Conservation (phyloP, 2,329 filamentous ascomycete species). For the Botrytis cinerea region DNA sequence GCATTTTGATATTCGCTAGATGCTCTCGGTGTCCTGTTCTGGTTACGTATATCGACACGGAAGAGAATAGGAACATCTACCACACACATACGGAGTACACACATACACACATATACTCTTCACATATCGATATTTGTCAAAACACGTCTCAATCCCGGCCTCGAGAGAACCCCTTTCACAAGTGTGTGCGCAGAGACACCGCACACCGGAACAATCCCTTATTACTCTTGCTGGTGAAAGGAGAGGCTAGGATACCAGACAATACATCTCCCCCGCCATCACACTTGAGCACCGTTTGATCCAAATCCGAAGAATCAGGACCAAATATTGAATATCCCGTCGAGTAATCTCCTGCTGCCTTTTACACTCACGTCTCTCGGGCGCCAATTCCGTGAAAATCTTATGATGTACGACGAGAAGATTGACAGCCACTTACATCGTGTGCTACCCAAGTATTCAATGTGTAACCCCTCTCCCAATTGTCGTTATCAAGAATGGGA, state of each 20-base stretch:
- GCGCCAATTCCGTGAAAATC: neutral
- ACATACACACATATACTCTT: neutral
- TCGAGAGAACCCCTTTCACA: neutral
- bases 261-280: neutral
- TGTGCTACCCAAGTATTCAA: neutral
- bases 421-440: neutral
- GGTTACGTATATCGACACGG: neutral
- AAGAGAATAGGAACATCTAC: neutral
- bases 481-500: conserved; percentile 13
- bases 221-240: neutral
- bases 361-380: neutral
- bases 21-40: neutral
- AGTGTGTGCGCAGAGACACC: neutral
- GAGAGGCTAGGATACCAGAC: neutral
- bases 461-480: neutral
- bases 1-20: neutral
- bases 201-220: neutral
- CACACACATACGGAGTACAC: neutral
- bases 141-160: neutral
- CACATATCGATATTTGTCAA: neutral
- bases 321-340: neutral
- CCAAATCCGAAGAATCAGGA: neutral
- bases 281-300: neutral
- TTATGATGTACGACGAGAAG: neutral
- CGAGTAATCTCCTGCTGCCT: neutral